Evolutionary conservation across 768 basidiomycete species (phyloP), one percentile per base, ranked within the genome.

Genomic region (Boletus reticulatus): DNA sequence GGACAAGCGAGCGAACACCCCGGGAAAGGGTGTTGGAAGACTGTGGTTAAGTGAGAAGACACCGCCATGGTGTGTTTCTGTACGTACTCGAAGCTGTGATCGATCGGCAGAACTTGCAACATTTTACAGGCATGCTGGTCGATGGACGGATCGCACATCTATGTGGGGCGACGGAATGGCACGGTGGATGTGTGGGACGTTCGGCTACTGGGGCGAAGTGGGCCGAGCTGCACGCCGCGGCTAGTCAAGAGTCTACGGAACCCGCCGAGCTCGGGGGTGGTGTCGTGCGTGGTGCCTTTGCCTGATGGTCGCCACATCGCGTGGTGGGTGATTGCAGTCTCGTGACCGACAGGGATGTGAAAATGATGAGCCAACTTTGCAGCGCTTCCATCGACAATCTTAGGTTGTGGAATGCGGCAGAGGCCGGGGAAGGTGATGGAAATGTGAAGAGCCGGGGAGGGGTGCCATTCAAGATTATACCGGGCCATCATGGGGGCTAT

Each of bases 181-280:
- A 87, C 89, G 1, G 83, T 98, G 48, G 93, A 97, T 65, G 83
- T 97, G 16, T 98, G 92, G 91, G 97, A 98, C 68, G 85, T 95
- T 10, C 87, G 95, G n/a, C 77, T 84, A 56, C 74, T 89, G 13
- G 93, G 92, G 9, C 75, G 77, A 27, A 77, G 84, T 51, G 84
- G 84, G 0, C 81, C 82, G 43, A 67, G 70, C 6, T 79, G 78
- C 52, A 84, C 86, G n/a, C 93, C 94, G 13, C 83, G 85, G 50
- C 70, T 94, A 44, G 70, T 94, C 53, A 92, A 88, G 68, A 93
- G 86, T 6, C 75, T 98, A 53, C 83, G 88, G 32, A 96, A 95
- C 67, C 94, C 94, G 2, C 64, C 81, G 24, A 92, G 92, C 62
- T 94, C 94, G 24, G 94, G 95, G 14, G 87, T 92, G 0, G 92